These are phyloP conservation scores for Barnettozyma vustinii DNA, from an alignment of 805 yeast species.

Conservation along the genomic window DNA sequence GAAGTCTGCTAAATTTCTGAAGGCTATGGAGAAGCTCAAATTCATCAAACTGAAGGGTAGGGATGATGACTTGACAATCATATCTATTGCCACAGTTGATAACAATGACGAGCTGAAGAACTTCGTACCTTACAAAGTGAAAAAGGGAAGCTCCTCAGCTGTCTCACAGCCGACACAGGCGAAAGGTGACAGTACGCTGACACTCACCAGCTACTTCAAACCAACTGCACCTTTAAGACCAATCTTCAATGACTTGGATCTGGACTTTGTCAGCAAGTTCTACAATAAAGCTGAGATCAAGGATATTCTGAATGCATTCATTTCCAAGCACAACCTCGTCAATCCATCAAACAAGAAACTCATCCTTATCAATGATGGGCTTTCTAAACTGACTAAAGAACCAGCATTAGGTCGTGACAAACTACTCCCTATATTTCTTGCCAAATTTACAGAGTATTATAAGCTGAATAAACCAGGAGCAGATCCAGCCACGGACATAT, in stretches of 20 bases:
- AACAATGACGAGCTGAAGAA: slow-evolving; percentile 44
- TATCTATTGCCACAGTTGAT: slow-evolving; percentile 40
- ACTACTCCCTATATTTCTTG: slow-evolving; percentile 38
- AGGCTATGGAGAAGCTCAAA: slow-evolving; percentile 76
- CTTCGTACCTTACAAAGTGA: slow-evolving; percentile 58
- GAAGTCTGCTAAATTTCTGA: slow-evolving; percentile 78
- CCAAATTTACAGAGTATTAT: slow-evolving; percentile 42
- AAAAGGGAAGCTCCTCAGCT: slow-evolving; percentile 17
- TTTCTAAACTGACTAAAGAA: slow-evolving; percentile 40
- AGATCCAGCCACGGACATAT: slow-evolving; percentile 36
- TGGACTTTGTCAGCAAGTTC: slow-evolving; percentile 29
- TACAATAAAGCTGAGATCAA: slow-evolving; percentile 55
- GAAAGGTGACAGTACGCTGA: slow-evolving; percentile 23
- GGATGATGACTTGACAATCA: slow-evolving; percentile 70
- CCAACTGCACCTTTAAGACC: slow-evolving; percentile 46
- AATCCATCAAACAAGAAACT: slow-evolving; percentile 46
- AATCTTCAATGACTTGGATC: slow-evolving; percentile 40
- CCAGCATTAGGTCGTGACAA: slow-evolving; percentile 30
- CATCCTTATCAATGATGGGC: slow-evolving; percentile 49
- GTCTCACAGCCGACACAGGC: not conserved
- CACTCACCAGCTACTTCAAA: slow-evolving; percentile 51
- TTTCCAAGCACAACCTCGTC: slow-evolving; percentile 45
- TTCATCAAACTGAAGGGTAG: slow-evolving; percentile 73
- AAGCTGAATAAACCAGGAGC: slow-evolving; percentile 35
- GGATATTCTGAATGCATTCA: slow-evolving; percentile 48